A percentile compares a stretch with the other conserved stretches of the same genome.
These are phyloP conservation scores for Cairneyella variabilis DNA, from an alignment of 495 filamentous ascomycete species.

Conservation along the genomic window DNA sequence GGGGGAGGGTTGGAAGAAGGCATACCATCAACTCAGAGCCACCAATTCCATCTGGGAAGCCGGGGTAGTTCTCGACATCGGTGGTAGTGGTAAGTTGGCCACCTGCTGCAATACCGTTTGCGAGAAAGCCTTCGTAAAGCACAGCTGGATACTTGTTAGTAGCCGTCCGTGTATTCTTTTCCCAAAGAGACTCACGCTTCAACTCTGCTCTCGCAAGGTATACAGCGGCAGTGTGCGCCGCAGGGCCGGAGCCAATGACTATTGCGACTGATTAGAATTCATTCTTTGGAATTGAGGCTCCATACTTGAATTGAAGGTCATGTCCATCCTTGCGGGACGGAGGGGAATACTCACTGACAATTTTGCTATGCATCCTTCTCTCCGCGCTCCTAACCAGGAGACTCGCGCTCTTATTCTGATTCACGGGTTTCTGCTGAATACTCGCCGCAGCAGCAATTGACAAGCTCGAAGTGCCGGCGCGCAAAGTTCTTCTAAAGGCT, in stretches of 20 bases:
- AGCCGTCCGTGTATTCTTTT: conserved; percentile 19
- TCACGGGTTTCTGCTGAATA: conserved; percentile 52
- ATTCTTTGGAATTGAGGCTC: no score
- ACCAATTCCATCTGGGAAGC: conserved; percentile 84
- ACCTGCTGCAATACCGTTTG: conserved; percentile 92
- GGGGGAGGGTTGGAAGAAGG: neutral
- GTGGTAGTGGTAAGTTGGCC: conserved; percentile 97
- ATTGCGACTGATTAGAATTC: no score
- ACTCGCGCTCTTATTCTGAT: conserved; percentile 27
- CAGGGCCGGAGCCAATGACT: conserved; percentile 88
- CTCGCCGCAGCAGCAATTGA: conserved; percentile 63
- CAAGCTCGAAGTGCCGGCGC: conserved; percentile 55
- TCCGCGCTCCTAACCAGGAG: conserved; percentile 32
- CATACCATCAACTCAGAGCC: conserved; percentile 78
- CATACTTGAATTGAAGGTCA: no score
- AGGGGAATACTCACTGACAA: conserved; percentile 59
- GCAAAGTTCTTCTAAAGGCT: conserved; percentile 51
- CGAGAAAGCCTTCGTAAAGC: conserved; percentile 95
- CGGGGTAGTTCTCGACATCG: conserved; percentile 96
- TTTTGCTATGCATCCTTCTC: conserved; percentile 70
- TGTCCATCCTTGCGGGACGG: no score
- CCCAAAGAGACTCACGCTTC: conserved; percentile 44
- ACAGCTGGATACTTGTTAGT: conserved; percentile 44
- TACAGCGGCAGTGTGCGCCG: conserved; percentile 93
- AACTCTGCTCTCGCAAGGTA: conserved; percentile 94